phyloP scores from a whole-genome alignment of 371 early-diverging fungal species.

The Mortierella sp. region DNA sequence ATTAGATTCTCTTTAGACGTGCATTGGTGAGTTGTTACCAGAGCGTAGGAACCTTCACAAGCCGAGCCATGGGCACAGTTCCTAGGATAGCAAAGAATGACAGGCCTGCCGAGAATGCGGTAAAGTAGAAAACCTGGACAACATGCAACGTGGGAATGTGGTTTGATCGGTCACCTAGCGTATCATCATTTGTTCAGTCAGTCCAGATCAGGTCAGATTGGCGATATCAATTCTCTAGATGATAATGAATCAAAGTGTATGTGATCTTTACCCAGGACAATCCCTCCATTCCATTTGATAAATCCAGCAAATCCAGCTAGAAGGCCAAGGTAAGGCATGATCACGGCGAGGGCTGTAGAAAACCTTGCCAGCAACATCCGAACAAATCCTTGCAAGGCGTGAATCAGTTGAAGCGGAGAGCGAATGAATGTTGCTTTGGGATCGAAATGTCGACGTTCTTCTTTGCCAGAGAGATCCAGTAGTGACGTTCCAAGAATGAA shows the following conservation, averaged over 20 bases:
- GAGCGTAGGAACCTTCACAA: conserved; percentile 46
- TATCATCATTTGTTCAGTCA: not conserved
- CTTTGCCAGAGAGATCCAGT: conserved; percentile 18
- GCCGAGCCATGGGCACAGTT: conserved; percentile 29
- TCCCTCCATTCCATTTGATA: conserved; percentile 83
- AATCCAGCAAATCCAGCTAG: conserved; percentile 70
- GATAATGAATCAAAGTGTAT: too few relatives aligned
- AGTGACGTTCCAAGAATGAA: conserved; percentile 64
- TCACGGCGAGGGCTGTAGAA: conserved; percentile 2
- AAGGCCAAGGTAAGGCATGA: conserved; percentile 55
- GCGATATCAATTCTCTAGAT: too few relatives aligned
- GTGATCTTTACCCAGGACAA: conserved; percentile 82
- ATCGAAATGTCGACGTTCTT: conserved; percentile 36
- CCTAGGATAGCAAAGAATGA: conserved; percentile 46
- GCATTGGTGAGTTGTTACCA: conserved; percentile 4
- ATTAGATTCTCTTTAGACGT: too few relatives aligned
- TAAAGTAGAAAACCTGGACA: conserved; percentile 91
- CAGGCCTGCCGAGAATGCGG: conserved; percentile 66
- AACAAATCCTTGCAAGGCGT: conserved; percentile 19
- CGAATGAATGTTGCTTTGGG: conserved; percentile 30
- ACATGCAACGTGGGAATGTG: conserved; percentile 86
- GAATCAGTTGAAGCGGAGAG: conserved; percentile 20
- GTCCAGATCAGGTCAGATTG: not conserved
- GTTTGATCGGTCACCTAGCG: conserved; percentile 83
- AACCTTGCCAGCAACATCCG: conserved; percentile 23